Conservation (phyloP, 306 rosid genomes). For the Cicer cuneatum region DNA sequence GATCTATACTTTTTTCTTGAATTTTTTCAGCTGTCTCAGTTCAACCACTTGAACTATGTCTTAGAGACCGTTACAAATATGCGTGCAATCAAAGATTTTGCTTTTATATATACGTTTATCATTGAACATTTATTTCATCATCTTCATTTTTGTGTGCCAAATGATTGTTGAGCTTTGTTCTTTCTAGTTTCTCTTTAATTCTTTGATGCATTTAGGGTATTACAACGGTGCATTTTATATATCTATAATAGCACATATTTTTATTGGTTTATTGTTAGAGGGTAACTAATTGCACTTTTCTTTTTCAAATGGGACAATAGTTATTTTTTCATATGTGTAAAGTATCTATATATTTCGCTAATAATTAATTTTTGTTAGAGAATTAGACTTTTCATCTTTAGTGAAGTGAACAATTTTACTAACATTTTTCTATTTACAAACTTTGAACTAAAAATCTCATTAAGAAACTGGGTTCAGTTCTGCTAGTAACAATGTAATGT, state of each 20-base stretch:
- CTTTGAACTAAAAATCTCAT: not conserved
- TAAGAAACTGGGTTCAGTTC: not conserved
- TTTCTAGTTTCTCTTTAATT: slow-evolving; percentile 29
- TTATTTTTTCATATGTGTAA: not conserved
- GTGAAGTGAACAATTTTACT: not conserved
- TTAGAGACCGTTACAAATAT: too few species aligned
- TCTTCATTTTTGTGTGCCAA: slow-evolving; percentile 49
- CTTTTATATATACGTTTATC: slow-evolving; percentile 49
- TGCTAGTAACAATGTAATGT: not conserved
- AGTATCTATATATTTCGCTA: not conserved
- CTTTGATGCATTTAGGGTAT: not conserved
- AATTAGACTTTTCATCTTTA: not conserved
- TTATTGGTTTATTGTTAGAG: not conserved
- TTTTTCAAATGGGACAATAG: not conserved
- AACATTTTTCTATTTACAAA: not conserved
- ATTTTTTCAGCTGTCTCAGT: too few species aligned
- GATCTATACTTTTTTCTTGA: too few species aligned
- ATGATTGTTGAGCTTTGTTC: slow-evolving; percentile 42
- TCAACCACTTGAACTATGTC: too few species aligned
- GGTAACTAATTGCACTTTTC: slow-evolving; percentile 14
- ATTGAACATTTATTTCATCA: slow-evolving; percentile 40
- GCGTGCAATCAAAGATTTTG: slow-evolving; percentile 41
- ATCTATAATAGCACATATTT: slow-evolving; percentile 32
- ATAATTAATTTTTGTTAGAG: not conserved
- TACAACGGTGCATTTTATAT: slow-evolving; percentile 47